Evolutionary conservation across 2,329 filamentous ascomycete genomes (phyloP).

Genomic region (Neopestalotiopsis rosae): DNA sequence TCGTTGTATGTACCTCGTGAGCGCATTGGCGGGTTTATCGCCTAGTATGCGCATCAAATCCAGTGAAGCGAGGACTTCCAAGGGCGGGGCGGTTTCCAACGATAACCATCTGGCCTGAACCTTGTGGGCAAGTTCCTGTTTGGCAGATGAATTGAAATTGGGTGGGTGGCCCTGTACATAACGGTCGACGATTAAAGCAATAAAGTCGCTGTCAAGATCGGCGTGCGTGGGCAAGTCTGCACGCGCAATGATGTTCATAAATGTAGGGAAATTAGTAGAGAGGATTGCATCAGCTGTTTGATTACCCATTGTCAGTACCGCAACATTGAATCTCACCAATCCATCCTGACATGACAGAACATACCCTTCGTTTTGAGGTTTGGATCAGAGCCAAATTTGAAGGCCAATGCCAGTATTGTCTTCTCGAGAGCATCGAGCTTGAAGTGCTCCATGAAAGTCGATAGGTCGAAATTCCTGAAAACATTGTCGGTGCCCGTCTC

Average conservation of each 20-base stretch:
- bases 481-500: constrained; percentile 90
- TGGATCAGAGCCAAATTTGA: constrained; percentile 79
- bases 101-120: constrained; percentile 72
- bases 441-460: constrained; percentile 95
- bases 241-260: constrained; percentile 77
- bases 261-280: constrained; percentile 77
- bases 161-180: constrained; percentile 87
- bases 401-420: constrained; percentile 85
- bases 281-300: constrained; percentile 84
- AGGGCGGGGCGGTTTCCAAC: constrained; percentile 68
- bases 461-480: constrained; percentile 95
- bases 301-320: constrained; percentile 43
- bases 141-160: constrained; percentile 78
- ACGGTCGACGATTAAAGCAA: constrained; percentile 82
- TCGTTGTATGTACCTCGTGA: constrained; percentile 74
- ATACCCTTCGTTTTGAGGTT: constrained; percentile 91
- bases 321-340: background rate
- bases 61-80: constrained; percentile 72
- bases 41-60: constrained; percentile 71
- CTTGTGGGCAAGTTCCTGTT: constrained; percentile 71
- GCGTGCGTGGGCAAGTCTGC: constrained; percentile 67
- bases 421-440: constrained; percentile 88
- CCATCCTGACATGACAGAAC: constrained; percentile 24
- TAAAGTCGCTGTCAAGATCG: constrained; percentile 70
- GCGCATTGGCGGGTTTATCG: constrained; percentile 58